Evolutionary conservation across 805 yeast species (phyloP).

Genomic region (Kluyveromyces starmeri): DNA sequence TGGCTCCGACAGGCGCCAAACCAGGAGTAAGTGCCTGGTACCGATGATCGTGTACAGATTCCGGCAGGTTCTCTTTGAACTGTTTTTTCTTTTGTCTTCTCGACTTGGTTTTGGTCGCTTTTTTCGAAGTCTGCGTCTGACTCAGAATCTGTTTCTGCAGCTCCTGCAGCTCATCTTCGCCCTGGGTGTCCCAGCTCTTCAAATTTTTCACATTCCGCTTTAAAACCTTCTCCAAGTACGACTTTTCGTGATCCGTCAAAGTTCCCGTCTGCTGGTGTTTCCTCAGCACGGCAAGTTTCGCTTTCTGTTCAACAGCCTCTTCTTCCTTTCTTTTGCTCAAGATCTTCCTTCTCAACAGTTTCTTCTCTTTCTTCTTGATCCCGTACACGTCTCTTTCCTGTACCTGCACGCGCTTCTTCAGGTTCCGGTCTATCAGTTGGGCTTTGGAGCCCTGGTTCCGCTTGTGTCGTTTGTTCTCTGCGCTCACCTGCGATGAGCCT

Average conservation of each 20-base stretch:
- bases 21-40: slow-evolving; percentile 74
- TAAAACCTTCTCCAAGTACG: slow-evolving; percentile 28
- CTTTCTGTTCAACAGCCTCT: slow-evolving; percentile 22
- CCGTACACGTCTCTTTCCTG: slow-evolving; percentile 29
- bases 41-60: slow-evolving; percentile 18
- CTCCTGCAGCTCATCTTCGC: slow-evolving; percentile 33
- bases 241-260: slow-evolving; percentile 29
- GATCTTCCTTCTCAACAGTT: slow-evolving; percentile 22
- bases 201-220: slow-evolving; percentile 32
- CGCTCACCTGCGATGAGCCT: slow-evolving; percentile 23
- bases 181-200: slow-evolving; percentile 35
- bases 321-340: slow-evolving; percentile 15
- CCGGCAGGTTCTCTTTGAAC: slow-evolving; percentile 19
- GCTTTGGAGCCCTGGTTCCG: slow-evolving; percentile 27
- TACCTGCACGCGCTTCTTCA: slow-evolving; percentile 27
- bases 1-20: slow-evolving; percentile 69
- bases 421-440: slow-evolving; percentile 31
- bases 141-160: slow-evolving; percentile 36
- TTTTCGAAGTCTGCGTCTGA: slow-evolving; percentile 33
- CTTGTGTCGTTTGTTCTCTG: slow-evolving; percentile 6
- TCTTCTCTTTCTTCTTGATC: slow-evolving; percentile 29
- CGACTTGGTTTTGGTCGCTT: slow-evolving; percentile 28
- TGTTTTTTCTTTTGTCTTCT: slow-evolving; percentile 23
- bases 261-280: slow-evolving; percentile 26
- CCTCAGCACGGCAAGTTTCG: slow-evolving; percentile 29